Evolutionary conservation across 2,329 filamentous ascomycete species (phyloP).

Genomic region (Chrysosporium keratinophilum): DNA sequence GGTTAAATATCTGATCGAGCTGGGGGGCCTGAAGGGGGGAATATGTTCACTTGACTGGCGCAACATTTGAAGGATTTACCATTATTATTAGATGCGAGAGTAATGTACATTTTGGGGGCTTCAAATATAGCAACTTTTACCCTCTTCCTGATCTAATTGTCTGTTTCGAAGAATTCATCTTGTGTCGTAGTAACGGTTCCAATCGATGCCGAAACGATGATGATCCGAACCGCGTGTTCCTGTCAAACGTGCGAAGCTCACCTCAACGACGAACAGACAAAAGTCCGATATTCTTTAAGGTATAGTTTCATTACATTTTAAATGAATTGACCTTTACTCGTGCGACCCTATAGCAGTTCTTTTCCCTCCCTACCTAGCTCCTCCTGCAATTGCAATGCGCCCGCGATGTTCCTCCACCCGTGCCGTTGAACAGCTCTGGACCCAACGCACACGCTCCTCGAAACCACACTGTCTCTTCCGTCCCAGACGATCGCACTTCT

Average conservation of each 20-base stretch:
- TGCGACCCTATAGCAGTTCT: neutral
- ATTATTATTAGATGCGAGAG: slow-evolving; percentile 3
- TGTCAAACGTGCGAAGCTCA: neutral
- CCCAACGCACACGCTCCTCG: neutral
- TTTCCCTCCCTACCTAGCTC: neutral
- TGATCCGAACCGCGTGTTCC: neutral
- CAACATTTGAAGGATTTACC: too few species aligned
- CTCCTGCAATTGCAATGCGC: slow-evolving; percentile 9
- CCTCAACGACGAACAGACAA: neutral
- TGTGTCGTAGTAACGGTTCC: neutral
- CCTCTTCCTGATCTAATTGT: neutral
- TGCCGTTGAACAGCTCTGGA: slow-evolving; percentile 9
- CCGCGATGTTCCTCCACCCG: slow-evolving; percentile 7
- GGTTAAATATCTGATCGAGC: neutral
- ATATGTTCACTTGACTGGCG: neutral
- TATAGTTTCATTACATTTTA: neutral
- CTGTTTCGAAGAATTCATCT: neutral
- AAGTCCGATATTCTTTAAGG: neutral
- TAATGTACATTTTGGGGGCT: slow-evolving; percentile 5
- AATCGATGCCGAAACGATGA: too few species aligned
- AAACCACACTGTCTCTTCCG: too few species aligned
- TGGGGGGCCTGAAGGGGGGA: neutral
- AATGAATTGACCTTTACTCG: too few species aligned
- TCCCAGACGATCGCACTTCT: neutral
- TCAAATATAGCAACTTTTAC: neutral